Evolutionary conservation across 2,329 filamentous ascomycete species (phyloP).

Genomic region (Anisogramma anomala): DNA sequence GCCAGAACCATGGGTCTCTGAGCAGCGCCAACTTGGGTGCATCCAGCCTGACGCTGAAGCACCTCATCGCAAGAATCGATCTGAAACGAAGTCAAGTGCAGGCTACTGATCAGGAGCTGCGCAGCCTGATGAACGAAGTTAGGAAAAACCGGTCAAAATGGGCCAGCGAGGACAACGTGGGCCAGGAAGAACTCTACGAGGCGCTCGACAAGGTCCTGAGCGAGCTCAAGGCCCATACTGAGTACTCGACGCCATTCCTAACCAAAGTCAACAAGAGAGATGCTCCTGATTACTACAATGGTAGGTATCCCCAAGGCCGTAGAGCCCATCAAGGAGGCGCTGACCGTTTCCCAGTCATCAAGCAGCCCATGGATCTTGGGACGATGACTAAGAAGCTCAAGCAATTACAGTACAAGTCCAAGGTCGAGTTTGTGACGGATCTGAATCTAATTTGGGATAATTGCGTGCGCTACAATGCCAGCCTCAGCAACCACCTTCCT

Average conservation of each 20-base stretch:
- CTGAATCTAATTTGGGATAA: constrained; percentile 95
- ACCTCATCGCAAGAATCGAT: constrained; percentile 92
- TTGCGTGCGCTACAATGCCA: constrained; percentile 89
- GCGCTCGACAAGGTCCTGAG: constrained; percentile 93
- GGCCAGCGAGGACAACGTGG: constrained; percentile 95
- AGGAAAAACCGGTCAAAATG: constrained; percentile 97
- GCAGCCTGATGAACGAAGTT: constrained; percentile 91
- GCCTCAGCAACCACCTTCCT: constrained; percentile 72
- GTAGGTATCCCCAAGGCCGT: constrained; percentile 39
- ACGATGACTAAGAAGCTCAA: constrained; percentile 98
- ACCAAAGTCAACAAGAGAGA: constrained; percentile 94
- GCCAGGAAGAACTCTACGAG: constrained; percentile 96
- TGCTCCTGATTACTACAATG: constrained; percentile 85
- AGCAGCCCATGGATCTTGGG: constrained; percentile 94
- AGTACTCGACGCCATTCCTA: constrained; percentile 93
- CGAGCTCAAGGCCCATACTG: constrained; percentile 91
- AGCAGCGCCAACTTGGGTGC: constrained; percentile 91
- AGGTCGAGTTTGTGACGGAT: constrained; percentile 88
- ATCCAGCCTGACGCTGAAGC: constrained; percentile 90
- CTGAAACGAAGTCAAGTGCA: constrained; percentile 80
- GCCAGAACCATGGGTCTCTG: constrained; percentile 71
- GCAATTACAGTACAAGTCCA: constrained; percentile 66
- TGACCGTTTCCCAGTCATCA: constrained; percentile 56
- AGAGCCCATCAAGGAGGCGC: not conserved
- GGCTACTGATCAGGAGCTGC: constrained; percentile 84